Evolutionary conservation across 306 rosid species (phyloP), one percentile per base, ranked within the genome.

Genomic region (Bauhinia variegata): DNA sequence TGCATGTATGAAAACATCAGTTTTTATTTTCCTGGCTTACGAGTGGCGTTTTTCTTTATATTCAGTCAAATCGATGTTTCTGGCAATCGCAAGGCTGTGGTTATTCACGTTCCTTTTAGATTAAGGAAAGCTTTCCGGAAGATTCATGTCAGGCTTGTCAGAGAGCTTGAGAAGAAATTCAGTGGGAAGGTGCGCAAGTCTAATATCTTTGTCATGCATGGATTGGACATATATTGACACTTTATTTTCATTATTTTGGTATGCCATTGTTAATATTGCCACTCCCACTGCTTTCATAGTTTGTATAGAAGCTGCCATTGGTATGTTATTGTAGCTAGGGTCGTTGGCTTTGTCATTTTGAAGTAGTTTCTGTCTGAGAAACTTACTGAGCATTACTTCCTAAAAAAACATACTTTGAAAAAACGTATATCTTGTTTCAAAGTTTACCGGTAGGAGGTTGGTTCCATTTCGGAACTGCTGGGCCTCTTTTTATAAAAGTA

Each of bases 91-190:
- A 91, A 88, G 88, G 96, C 97, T 18, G 91, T 88, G 19, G 89
- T 91, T 50, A 69, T 88, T 71, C 89, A 88, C 66, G 73, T 88
- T 12, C 96, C 97, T 11, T 91, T 73, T 60, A 73, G 97, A 69
- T 61, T 91, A 71, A 83, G 97, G 84, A 91, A 91, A 71, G 85
- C 89, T 8, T 91, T 65, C 73, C 75, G 96, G 65, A 91, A 91
- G 79, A 86, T 88, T 54, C 96, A 91, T 66, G 77, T 81, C 50
- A 79, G 82, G 84, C 96, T 91, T 46, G 93, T 88, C 14, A 84
- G 97, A 78, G 97, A 91, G 87, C 96, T 91, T 15, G 97, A 91
- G 79, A 91, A 91, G 79, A 91, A 91, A 60, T 86, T 91, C 57
- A 91, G 97, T 0, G 97, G 97, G 3, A 88, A 91, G 93, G 97